A percentile compares a stretch with the other conserved stretches of the same genome.
Conservation (phyloP, 257 asterid genomes). For the Lycium ferocissimum region DNA sequence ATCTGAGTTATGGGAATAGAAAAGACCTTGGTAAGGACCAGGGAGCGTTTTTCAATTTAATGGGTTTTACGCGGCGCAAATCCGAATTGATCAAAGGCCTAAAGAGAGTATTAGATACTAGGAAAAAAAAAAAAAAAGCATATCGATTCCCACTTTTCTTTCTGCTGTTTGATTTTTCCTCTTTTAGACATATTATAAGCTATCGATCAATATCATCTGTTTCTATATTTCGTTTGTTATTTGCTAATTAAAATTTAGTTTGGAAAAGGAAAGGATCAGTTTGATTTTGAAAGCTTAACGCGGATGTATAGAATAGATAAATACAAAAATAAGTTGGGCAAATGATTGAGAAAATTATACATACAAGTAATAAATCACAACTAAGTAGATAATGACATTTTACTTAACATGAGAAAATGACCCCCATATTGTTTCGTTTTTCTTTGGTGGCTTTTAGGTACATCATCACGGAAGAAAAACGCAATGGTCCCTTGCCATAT, state of each 20-base stretch:
- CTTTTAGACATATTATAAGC: too few relatives aligned
- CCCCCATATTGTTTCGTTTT: not conserved
- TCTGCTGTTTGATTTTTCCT: too few relatives aligned
- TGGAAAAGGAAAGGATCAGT: not conserved
- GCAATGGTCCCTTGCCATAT: not conserved
- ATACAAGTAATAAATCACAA: not conserved
- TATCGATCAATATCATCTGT: too few relatives aligned
- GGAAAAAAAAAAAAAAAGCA: not conserved
- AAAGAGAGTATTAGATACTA: too few relatives aligned
- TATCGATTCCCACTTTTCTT: too few relatives aligned
- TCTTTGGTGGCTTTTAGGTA: slow-evolving; percentile 17
- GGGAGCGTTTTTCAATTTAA: too few relatives aligned
- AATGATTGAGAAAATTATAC: not conserved
- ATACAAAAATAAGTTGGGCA: not conserved
- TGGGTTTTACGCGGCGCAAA: too few relatives aligned
- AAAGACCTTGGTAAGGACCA: too few relatives aligned
- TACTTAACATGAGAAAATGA: slow-evolving; percentile 45
- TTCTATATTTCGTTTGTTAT: too few relatives aligned
- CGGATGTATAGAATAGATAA: not conserved
- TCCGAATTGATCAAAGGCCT: too few relatives aligned
- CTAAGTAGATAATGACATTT: slow-evolving; percentile 46
- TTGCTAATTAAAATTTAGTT: too few relatives aligned
- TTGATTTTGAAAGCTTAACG: slow-evolving; percentile 8
- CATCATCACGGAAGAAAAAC: not conserved
- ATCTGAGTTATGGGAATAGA: too few relatives aligned